Conservation (phyloP, 2,329 filamentous ascomycete species). For the Chrysoporthe deuterocubensis region DNA sequence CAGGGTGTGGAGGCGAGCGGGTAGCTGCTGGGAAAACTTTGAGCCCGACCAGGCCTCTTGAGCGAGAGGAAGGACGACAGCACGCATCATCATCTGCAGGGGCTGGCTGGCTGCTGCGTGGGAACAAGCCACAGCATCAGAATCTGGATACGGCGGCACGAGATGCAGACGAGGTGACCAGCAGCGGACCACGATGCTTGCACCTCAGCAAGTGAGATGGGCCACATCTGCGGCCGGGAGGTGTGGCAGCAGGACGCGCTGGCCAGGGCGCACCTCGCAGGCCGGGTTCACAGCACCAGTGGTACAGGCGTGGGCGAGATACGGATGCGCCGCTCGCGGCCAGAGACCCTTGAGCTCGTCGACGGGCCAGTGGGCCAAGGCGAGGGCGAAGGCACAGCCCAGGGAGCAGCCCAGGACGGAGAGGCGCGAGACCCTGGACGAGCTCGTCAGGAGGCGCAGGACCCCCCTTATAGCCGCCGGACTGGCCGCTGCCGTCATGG, state of each 20-base stretch:
- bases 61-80: not conserved
- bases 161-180: not conserved
- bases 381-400: not conserved
- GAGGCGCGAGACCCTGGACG: constrained; percentile 26
- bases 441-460: constrained; percentile 43
- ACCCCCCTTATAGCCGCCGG: constrained; percentile 53
- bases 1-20: not conserved
- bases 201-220: not conserved
- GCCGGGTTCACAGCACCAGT: not conserved
- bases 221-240: not conserved
- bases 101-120: not conserved
- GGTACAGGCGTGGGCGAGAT: not conserved
- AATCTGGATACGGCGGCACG: not conserved
- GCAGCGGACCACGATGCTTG: not conserved
- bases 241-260: constrained; percentile 4
- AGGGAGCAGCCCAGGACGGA: not conserved
- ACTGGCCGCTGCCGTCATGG: constrained; percentile 49
- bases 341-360: constrained; percentile 9
- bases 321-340: not conserved
- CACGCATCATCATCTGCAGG: not conserved
- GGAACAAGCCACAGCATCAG: not conserved
- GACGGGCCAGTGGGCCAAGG: not conserved
- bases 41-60: not conserved
- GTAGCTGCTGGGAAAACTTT: not conserved
- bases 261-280: not conserved